A percentile compares a stretch with the other conserved stretches of the same genome.
Evolutionary conservation across 1,139 yeast species (phyloP).

Genomic region (Scheffersomyces parashehatae): DNA sequence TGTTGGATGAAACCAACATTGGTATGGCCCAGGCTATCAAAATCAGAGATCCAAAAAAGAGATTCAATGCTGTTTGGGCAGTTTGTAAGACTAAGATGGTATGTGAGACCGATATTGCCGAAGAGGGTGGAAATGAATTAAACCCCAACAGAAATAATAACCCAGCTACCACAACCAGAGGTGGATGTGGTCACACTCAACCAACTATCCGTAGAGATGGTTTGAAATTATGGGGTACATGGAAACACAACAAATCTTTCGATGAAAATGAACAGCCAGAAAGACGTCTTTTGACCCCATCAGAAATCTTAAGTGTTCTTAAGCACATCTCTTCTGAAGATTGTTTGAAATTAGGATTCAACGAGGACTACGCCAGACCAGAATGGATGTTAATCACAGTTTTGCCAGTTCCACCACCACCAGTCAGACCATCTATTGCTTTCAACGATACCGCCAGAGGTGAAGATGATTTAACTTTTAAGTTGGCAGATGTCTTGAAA

Average conservation of each 20-base stretch:
- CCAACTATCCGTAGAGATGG: conserved; percentile 97
- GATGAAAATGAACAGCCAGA: conserved; percentile 92
- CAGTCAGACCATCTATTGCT: conserved; percentile 97
- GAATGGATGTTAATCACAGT: conserved; percentile 98
- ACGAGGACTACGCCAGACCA: conserved; percentile 96
- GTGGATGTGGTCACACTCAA: conserved; percentile 98
- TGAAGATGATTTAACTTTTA: conserved; percentile 98
- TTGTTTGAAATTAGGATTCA: conserved; percentile 79
- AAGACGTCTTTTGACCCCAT: conserved; percentile 82
- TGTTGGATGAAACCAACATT: conserved; percentile 84
- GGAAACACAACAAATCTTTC: conserved; percentile 82
- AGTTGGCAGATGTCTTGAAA: conserved; percentile 93
- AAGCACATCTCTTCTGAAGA: conserved; percentile 89
- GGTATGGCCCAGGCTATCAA: conserved; percentile 86
- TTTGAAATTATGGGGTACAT: conserved; percentile 91
- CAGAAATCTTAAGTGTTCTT: conserved; percentile 88
- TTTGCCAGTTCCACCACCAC: conserved; percentile 99
- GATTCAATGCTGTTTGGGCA: conserved; percentile 96
- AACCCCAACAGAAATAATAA: conserved; percentile 41
- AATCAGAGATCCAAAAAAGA: conserved; percentile 90
- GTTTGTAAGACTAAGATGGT: conserved; percentile 89
- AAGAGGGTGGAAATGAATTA: conserved; percentile 43
- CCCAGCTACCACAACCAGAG: conserved; percentile 58
- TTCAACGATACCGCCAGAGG: conserved; percentile 99
- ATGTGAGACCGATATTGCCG: conserved; percentile 85